Base-by-base conservation (phyloP, 805 yeast genomes). In the Lipomyces kockii region DNA sequence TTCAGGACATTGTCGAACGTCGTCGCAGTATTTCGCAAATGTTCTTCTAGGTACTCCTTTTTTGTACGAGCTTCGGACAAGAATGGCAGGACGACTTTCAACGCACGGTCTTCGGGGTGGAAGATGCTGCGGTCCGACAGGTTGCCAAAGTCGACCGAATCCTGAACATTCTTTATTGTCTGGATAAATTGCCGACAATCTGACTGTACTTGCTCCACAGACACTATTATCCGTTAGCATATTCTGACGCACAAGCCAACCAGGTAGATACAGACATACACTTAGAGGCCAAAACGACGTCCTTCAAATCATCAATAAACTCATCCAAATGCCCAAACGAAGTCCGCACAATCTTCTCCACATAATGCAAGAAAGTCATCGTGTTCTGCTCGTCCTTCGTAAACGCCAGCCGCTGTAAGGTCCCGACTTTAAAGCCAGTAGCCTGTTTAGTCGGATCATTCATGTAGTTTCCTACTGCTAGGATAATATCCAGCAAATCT, bases 381-480 rank as follows among this genome's bases (percentile, higher is more conserved):
- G 92, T 85, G 76, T 94, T 93, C 67, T 87, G 85, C 34, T 89
- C 92, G 78, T 94, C 97, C 76, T 95, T 95, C 79, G 96, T 88
- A 72, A 96, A 92, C 39, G 89, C 91, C 66, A 95, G 83, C 72
- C 98, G 82, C 75, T 92, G 97, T 62, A 95, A 82, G n/a, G 97
- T 91, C 57, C 91, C 89, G 67, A 95, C 81, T 74, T 90, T 89
- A 83, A 96, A 96, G 2, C 99, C 99, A 71, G 86, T 84, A 0
- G 98, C 98, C 77, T 92, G 97, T 74, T 92, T 93, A 1, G 91
- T 83, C n/a, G 87, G 82, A 74, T 92, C 97, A 77, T 96, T 95
- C 99, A 95, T 95, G 77, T 88, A 94, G 77, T 95, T 95, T 67
- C 99, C 99, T 61, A 95, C 95, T 3, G 93, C 88, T 70, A 93